These are phyloP conservation scores for Coprinopsis marcescibilis DNA, from an alignment of 768 basidiomycete species.

Conservation along the genomic window DNA sequence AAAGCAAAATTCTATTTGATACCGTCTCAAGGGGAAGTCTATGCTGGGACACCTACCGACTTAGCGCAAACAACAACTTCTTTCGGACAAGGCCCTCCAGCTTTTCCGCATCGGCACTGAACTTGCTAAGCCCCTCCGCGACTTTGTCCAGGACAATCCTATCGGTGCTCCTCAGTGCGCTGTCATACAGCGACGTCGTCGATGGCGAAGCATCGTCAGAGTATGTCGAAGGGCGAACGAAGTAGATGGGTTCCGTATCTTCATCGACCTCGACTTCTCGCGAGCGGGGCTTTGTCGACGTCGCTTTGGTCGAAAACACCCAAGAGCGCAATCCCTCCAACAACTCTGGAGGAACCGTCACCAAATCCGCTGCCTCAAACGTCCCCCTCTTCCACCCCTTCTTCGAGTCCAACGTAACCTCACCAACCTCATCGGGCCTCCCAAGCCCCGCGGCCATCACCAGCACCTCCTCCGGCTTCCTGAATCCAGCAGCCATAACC, in stretches of 20 bases:
- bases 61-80: background rate
- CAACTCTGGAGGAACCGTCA: slow-evolving; percentile 30
- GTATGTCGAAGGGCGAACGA: background rate
- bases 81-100: slow-evolving; percentile 16
- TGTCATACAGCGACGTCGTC: background rate
- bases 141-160: slow-evolving; percentile 26
- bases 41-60: background rate
- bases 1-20: no score
- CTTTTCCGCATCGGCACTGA: slow-evolving; percentile 26
- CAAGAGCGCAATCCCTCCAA: slow-evolving; percentile 21
- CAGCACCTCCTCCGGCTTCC: slow-evolving; percentile 26
- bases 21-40: no score
- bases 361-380: slow-evolving; percentile 21
- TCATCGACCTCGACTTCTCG: background rate
- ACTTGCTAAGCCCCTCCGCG: slow-evolving; percentile 30
- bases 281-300: background rate
- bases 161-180: background rate
- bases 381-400: slow-evolving; percentile 18
- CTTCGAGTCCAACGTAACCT: background rate
- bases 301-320: background rate
- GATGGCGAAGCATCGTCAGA: background rate
- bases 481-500: slow-evolving; percentile 32
- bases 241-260: slow-evolving; percentile 5
- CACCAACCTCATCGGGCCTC: background rate
- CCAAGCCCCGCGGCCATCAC: slow-evolving; percentile 15